phyloP scores from a whole-genome alignment of 306 rosid genomes.

The Datisca glomerata region DNA sequence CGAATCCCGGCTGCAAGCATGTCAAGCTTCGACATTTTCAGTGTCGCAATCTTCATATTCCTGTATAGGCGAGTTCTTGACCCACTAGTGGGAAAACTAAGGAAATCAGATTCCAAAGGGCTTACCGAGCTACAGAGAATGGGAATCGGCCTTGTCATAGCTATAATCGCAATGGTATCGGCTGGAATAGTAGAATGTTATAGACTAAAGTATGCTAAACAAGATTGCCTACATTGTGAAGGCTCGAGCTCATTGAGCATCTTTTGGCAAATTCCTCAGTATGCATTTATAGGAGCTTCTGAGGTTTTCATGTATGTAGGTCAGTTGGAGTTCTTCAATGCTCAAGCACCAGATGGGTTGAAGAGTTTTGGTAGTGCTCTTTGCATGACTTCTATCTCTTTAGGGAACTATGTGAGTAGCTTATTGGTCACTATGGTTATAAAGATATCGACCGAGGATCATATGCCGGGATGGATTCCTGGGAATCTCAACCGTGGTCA shows the following conservation, averaged over 20 bases:
- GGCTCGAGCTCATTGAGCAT: slow-evolving; percentile 80
- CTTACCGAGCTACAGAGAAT: slow-evolving; percentile 92
- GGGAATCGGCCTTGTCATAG: slow-evolving; percentile 94
- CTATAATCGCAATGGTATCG: slow-evolving; percentile 84
- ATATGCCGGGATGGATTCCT: slow-evolving; percentile 98
- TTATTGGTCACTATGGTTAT: slow-evolving; percentile 84
- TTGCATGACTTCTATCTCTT: slow-evolving; percentile 93
- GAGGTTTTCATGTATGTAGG: slow-evolving; percentile 99
- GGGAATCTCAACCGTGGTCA: slow-evolving; percentile 96
- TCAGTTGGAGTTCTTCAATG: slow-evolving; percentile 91
- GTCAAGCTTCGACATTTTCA: slow-evolving; percentile 93
- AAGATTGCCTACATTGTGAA: slow-evolving; percentile 45
- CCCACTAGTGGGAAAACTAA: slow-evolving; percentile 62
- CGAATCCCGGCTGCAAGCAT: slow-evolving; percentile 90
- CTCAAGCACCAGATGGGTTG: slow-evolving; percentile 93
- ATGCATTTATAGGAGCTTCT: slow-evolving; percentile 89
- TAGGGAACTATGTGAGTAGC: slow-evolving; percentile 92
- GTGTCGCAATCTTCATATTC: slow-evolving; percentile 87
- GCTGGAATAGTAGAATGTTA: slow-evolving; percentile 91
- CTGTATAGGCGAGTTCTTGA: slow-evolving; percentile 71
- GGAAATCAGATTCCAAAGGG: slow-evolving; percentile 53
- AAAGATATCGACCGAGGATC: slow-evolving; percentile 84
- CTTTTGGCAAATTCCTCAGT: slow-evolving; percentile 97
- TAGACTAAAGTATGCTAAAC: slow-evolving; percentile 62
- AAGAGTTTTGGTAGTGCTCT: slow-evolving; percentile 98